phyloP scores from a whole-genome alignment of 2,329 filamentous ascomycete species.

The Annulohypoxylon truncatum region DNA sequence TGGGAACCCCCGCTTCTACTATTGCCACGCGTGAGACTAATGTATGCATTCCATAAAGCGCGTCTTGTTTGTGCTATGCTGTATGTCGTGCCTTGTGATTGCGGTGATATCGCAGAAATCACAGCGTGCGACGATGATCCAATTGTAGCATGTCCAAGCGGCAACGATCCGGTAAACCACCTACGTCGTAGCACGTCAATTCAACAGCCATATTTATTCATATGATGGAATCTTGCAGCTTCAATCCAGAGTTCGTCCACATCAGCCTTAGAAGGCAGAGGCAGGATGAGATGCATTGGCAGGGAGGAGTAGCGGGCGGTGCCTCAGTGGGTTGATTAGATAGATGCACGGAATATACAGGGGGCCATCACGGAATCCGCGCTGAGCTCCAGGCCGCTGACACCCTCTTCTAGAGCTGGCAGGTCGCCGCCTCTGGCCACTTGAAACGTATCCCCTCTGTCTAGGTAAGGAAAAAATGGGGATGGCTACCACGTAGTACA shows the following conservation, averaged over 20 bases:
- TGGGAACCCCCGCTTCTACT: constrained; percentile 40
- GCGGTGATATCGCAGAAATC: constrained; percentile 31
- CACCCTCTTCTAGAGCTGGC: constrained; percentile 30
- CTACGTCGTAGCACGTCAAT: constrained; percentile 40
- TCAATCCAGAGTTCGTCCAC: constrained; percentile 27
- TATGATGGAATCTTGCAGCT: constrained; percentile 36
- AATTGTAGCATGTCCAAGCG: constrained; percentile 43
- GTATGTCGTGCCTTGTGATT: constrained; percentile 35
- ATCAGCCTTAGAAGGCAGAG: constrained; percentile 41
- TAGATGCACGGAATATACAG: constrained; percentile 34
- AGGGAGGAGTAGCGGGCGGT: constrained; percentile 19
- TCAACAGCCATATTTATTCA: constrained; percentile 24
- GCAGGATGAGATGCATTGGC: constrained; percentile 36
- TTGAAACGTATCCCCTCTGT: constrained; percentile 22
- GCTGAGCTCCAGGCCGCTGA: constrained; percentile 25
- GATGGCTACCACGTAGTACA: constrained; percentile 22
- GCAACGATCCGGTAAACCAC: constrained; percentile 28
- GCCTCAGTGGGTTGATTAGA: constrained; percentile 26
- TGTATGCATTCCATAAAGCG: constrained; percentile 33
- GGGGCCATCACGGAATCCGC: constrained; percentile 31
- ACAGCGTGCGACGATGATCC: constrained; percentile 37
- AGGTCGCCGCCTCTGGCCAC: constrained; percentile 28
- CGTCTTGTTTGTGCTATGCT: constrained; percentile 30
- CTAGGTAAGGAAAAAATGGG: constrained; percentile 20
- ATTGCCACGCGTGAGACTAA: constrained; percentile 41